Base-by-base conservation (phyloP, 345 rosid genomes). In the Hibiscus mutabilis region DNA sequence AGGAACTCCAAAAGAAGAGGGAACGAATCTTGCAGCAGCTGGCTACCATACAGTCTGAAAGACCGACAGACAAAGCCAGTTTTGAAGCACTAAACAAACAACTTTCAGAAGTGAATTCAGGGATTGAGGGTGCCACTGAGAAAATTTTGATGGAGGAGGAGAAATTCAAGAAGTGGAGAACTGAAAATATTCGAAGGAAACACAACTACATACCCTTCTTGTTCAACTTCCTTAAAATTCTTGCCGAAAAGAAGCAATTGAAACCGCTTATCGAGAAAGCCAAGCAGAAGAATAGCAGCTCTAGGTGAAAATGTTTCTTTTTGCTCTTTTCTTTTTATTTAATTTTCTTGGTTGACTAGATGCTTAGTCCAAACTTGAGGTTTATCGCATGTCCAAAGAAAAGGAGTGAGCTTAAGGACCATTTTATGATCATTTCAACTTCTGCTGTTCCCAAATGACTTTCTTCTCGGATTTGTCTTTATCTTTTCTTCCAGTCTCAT, bases 171-270 rank as follows among this genome's bases (percentile, higher is more conserved):
- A 92, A 87, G 75, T 95, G 99, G 99, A 95, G 87, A 77, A 95
- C 96, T 0, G 99, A 95, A 79, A 95, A 95, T 68, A 84, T 91
- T 22, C 78, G 99, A 18, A 80, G 99, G 86, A 95, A 95, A 82
- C 98, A 95, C 81, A 95, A 95, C 74, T 95, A 95, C 80, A 95
- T 95, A 60, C 99, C 99, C 14, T 92, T 95, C 73, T 70, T 95
- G 79, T 95, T 95, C 71, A 92, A 92, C 79, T 95, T 95, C 82
- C 94, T 95, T 55, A 95, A 95, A 82, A 87, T 92, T 81, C 98
- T 95, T 10, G 98, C 99, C 0, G 99, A 92, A 80, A 95, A 95
- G 92, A 95, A 92, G 90, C 99, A 95, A 83, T 79, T 95, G 87
- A 95, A 92, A 77, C 98, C 98, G 21, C 89, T 95, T 35, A 89